Evolutionary conservation across 345 rosid genomes (phyloP).

Genomic region (Durio zibethinus): DNA sequence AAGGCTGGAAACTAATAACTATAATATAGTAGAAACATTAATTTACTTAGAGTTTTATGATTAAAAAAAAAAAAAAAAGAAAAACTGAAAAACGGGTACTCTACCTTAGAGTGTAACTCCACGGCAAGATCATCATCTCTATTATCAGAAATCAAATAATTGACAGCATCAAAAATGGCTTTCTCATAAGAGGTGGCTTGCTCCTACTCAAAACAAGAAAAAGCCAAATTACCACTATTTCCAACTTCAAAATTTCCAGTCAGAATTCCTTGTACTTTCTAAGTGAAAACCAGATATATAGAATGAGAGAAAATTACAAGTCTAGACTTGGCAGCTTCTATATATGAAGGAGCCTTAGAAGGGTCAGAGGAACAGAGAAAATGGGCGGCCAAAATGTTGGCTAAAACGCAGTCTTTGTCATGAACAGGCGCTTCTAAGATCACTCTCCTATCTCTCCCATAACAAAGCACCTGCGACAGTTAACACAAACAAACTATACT

Average conservation of each 20-base stretch:
- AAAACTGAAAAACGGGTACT: not conserved
- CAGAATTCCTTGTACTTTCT: not conserved
- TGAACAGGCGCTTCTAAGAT: constrained; percentile 55
- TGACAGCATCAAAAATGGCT: constrained; percentile 57
- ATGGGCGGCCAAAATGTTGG: constrained; percentile 75
- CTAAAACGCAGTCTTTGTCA: constrained; percentile 73
- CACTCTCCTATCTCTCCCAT: constrained; percentile 60
- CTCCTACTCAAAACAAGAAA: constrained; percentile 36
- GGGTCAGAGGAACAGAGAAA: constrained; percentile 46
- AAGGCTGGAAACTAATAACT: not conserved
- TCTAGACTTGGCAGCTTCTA: constrained; percentile 56
- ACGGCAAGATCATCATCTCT: constrained; percentile 72
- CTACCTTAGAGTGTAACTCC: constrained; percentile 61
- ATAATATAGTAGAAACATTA: not conserved
- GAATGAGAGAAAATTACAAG: constrained; percentile 34
- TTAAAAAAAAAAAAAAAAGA: not conserved
- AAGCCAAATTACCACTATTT: not conserved
- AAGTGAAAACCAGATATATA: not conserved
- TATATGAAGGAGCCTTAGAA: constrained; percentile 32
- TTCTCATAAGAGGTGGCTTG: constrained; percentile 73
- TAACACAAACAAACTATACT: not conserved
- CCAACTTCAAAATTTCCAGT: not conserved
- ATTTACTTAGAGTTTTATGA: not conserved
- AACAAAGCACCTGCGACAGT: constrained; percentile 55
- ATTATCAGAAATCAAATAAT: constrained; percentile 48